A percentile compares a stretch with the other conserved stretches of the same genome.
phyloP scores from a whole-genome alignment of 805 yeast genomes.

The Candida awuae region DNA sequence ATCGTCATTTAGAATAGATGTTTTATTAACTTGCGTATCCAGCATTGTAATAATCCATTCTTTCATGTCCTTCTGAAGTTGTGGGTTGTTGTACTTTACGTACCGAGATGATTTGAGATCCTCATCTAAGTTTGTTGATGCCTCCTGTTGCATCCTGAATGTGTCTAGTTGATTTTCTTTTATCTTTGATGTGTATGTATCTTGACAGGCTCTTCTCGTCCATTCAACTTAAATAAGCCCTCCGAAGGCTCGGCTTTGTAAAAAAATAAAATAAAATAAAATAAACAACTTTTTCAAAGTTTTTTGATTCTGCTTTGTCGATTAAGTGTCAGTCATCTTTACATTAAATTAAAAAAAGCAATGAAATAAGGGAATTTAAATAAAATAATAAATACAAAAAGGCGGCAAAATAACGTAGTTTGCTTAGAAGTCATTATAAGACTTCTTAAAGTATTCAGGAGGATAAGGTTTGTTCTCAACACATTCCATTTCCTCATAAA shows the following conservation, averaged over 20 bases:
- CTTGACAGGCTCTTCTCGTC: no score
- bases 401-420: conserved; percentile 5
- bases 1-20: conserved; percentile 26
- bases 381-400: not conserved
- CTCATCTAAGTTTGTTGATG: conserved; percentile 50
- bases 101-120: conserved; percentile 46
- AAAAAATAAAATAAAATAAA: no score
- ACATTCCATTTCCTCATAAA: conserved; percentile 29
- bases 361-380: no score
- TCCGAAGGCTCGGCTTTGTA: no score
- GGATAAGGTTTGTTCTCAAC: conserved; percentile 24
- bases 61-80: conserved; percentile 29
- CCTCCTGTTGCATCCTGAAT: conserved; percentile 5
- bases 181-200: no score
- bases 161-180: not conserved
- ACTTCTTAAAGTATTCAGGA: conserved; percentile 18
- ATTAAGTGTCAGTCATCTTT: no score
- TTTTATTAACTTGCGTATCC: conserved; percentile 24
- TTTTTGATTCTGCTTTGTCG: no score
- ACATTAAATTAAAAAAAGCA: no score
- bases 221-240: no score
- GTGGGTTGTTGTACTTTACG: conserved; percentile 39
- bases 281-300: no score
- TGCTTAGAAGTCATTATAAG: conserved; percentile 15
- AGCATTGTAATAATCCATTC: conserved; percentile 44